Percentiles rank a stretch among this genome's conserved stretches.
Evolutionary conservation across 2,329 filamentous ascomycete species (phyloP).

Genomic region (Coleophoma crateriformis): DNA sequence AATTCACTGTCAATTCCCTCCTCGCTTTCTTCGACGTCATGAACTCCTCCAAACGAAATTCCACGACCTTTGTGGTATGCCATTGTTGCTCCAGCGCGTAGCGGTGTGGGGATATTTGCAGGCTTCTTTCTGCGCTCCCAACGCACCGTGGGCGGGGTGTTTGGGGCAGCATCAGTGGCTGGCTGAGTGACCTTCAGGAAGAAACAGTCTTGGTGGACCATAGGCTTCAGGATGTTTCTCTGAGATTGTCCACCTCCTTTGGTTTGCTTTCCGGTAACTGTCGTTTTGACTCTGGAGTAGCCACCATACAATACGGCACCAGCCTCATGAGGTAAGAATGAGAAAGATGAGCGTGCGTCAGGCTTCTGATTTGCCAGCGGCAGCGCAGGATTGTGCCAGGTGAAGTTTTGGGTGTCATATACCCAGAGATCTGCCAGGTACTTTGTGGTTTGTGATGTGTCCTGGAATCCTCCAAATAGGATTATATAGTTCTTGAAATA

Average conservation of each 20-base stretch:
- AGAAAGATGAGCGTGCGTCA: slow-evolving; percentile 87
- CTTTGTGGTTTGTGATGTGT: slow-evolving; percentile 90
- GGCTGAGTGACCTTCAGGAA: slow-evolving; percentile 78
- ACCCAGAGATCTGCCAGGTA: slow-evolving; percentile 94
- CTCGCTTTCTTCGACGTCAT: slow-evolving; percentile 85
- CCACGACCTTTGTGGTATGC: slow-evolving; percentile 88
- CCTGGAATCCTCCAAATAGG: slow-evolving; percentile 94
- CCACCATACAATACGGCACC: slow-evolving; percentile 90
- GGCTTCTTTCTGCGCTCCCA: slow-evolving; percentile 95
- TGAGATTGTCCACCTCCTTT: slow-evolving; percentile 53
- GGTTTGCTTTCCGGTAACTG: slow-evolving; percentile 55
- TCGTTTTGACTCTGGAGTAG: slow-evolving; percentile 84
- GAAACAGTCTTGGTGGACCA: slow-evolving; percentile 94
- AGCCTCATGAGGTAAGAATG: slow-evolving; percentile 81
- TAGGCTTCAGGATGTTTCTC: slow-evolving; percentile 73
- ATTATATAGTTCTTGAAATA: slow-evolving; percentile 97
- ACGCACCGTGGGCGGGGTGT: slow-evolving; percentile 64
- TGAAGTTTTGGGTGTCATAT: slow-evolving; percentile 83
- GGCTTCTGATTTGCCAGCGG: slow-evolving; percentile 80
- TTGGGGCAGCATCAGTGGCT: slow-evolving; percentile 56
- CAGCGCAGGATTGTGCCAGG: slow-evolving; percentile 74
- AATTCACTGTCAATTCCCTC: slow-evolving; percentile 97
- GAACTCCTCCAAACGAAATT: slow-evolving; percentile 89
- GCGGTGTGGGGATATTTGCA: slow-evolving; percentile 78
- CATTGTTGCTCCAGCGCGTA: slow-evolving; percentile 88